Evolutionary conservation across 2,329 filamentous ascomycete genomes (phyloP).

Genomic region (Pseudogymnoascus sp.): DNA sequence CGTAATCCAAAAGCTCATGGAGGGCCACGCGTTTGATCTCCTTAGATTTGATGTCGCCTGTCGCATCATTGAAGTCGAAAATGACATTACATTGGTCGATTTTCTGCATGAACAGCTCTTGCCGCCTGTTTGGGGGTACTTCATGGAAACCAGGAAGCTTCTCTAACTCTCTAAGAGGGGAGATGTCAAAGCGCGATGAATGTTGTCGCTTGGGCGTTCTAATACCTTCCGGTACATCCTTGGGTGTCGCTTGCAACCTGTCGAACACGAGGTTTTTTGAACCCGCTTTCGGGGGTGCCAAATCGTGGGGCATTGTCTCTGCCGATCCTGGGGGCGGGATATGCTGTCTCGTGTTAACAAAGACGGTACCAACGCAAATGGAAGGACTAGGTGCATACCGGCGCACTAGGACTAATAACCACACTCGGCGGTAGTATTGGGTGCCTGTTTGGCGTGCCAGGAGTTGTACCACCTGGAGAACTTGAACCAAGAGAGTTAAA

Average conservation of each 20-base stretch:
- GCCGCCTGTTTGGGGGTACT: slow-evolving; percentile 85
- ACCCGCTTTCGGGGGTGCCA: slow-evolving; percentile 86
- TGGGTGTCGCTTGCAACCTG: slow-evolving; percentile 84
- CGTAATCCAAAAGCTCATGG: slow-evolving; percentile 94
- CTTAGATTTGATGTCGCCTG: slow-evolving; percentile 98
- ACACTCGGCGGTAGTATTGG: slow-evolving; percentile 73
- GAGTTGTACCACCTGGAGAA: slow-evolving; percentile 36
- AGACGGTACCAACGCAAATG: neutral
- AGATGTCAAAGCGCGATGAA: slow-evolving; percentile 96
- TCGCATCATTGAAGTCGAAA: slow-evolving; percentile 98
- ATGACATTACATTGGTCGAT: slow-evolving; percentile 99
- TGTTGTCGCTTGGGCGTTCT: slow-evolving; percentile 94
- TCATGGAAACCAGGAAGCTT: slow-evolving; percentile 98
- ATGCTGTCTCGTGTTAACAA: slow-evolving; percentile 49
- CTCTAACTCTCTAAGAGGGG: slow-evolving; percentile 89
- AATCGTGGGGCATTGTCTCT: slow-evolving; percentile 96
- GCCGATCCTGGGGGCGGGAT: slow-evolving; percentile 84
- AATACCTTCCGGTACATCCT: slow-evolving; percentile 91
- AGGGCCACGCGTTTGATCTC: slow-evolving; percentile 96
- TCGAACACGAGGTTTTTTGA: slow-evolving; percentile 86
- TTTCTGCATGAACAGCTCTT: slow-evolving; percentile 99
- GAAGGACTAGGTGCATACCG: slow-evolving; percentile 53
- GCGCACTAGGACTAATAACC: slow-evolving; percentile 88
- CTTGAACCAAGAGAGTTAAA: slow-evolving; percentile 34
- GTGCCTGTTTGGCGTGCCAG: slow-evolving; percentile 55